Percentiles rank a stretch among this genome's conserved stretches.
phyloP scores from a whole-genome alignment of 768 basidiomycete genomes.

The Mycena olivaceomarginata region DNA sequence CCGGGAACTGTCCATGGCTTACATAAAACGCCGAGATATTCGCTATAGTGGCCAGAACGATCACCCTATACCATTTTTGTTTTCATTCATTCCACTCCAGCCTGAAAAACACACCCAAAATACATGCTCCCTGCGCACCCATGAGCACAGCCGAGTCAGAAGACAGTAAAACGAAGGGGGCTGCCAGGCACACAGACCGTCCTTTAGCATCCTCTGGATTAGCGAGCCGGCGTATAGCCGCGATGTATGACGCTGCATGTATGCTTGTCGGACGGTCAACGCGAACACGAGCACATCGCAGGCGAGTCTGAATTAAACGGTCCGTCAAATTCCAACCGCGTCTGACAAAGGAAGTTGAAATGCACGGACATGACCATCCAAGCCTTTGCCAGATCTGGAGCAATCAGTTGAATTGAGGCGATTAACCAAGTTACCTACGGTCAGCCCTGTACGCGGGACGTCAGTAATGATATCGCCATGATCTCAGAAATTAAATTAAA shows the following conservation, averaged over 20 bases:
- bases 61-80: slow-evolving; percentile 29
- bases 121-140: slow-evolving; percentile 37
- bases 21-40: slow-evolving; percentile 48
- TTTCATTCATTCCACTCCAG: slow-evolving; percentile 27
- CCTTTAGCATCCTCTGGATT: slow-evolving; percentile 26
- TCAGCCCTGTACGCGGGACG: slow-evolving; percentile 16
- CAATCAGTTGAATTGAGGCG: slow-evolving; percentile 31
- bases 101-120: slow-evolving; percentile 29
- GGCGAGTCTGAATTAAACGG: slow-evolving; percentile 28
- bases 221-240: no score
- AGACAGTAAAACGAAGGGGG: slow-evolving; percentile 23
- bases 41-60: slow-evolving; percentile 56
- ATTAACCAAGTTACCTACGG: slow-evolving; percentile 33
- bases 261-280: slow-evolving; percentile 29
- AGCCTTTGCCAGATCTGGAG: slow-evolving; percentile 19
- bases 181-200: slow-evolving; percentile 29
- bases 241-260: no score
- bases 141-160: slow-evolving; percentile 28
- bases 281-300: slow-evolving; percentile 36
- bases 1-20: slow-evolving; percentile 20
- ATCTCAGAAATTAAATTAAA: slow-evolving; percentile 27
- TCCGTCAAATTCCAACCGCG: slow-evolving; percentile 12
- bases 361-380: slow-evolving; percentile 29
- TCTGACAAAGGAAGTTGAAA: slow-evolving; percentile 27
- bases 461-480: slow-evolving; percentile 11